Evolutionary conservation across 345 rosid species (phyloP).

Genomic region (Excoecaria cochinchinensis): DNA sequence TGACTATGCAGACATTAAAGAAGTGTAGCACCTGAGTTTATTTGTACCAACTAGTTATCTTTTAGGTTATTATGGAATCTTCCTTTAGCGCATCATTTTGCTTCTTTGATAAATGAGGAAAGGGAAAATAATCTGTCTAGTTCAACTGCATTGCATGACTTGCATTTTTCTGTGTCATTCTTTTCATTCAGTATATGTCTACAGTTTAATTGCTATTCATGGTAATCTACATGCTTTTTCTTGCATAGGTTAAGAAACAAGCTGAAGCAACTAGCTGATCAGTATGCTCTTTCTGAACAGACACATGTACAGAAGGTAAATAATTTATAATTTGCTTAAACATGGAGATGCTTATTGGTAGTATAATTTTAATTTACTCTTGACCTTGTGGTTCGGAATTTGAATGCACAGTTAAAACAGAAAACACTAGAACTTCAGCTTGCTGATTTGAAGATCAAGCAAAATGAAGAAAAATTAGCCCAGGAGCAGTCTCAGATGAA

Average conservation of each 20-base stretch:
- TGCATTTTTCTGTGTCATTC: not conserved
- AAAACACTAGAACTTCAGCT: slow-evolving; percentile 81
- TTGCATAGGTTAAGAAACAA: slow-evolving; percentile 68
- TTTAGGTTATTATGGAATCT: not conserved
- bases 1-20: not conserved
- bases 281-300: slow-evolving; percentile 74
- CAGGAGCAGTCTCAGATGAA: slow-evolving; percentile 93
- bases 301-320: slow-evolving; percentile 72
- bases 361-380: slow-evolving; percentile 3
- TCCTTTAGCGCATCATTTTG: not conserved
- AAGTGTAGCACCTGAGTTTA: not conserved
- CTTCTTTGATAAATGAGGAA: not conserved
- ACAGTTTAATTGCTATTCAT: not conserved
- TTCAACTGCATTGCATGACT: not conserved
- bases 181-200: not conserved
- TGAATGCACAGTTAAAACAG: slow-evolving; percentile 71
- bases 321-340: slow-evolving; percentile 6
- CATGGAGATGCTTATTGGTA: not conserved
- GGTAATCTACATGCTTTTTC: slow-evolving; percentile 14
- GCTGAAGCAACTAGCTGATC: slow-evolving; percentile 88
- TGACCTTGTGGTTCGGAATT: slow-evolving; percentile 18
- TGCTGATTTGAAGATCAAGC: slow-evolving; percentile 72
- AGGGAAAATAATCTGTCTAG: not conserved
- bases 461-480: slow-evolving; percentile 74
- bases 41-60: not conserved